Percentiles rank a stretch among this genome's conserved stretches.
Evolutionary conservation across 768 basidiomycete genomes (phyloP).

Genomic region (Butyriboletus loyo): DNA sequence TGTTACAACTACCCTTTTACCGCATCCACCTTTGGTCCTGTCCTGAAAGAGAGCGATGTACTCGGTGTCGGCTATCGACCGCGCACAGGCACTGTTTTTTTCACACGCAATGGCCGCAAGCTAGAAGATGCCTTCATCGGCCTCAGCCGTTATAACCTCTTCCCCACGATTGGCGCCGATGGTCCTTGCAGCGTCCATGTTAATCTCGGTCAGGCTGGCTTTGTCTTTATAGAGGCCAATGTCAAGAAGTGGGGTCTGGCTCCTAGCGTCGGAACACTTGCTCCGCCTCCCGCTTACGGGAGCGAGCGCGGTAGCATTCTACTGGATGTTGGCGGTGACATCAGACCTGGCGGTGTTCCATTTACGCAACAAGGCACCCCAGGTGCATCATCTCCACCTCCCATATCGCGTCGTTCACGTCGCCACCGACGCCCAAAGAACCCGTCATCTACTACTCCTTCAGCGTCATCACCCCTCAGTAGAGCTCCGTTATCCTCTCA

Average conservation of each 20-base stretch:
- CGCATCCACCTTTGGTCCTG: slow-evolving; percentile 74
- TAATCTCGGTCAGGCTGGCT: slow-evolving; percentile 96
- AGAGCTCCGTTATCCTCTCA: slow-evolving; percentile 42
- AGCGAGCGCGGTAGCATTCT: slow-evolving; percentile 95
- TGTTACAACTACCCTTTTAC: slow-evolving; percentile 97
- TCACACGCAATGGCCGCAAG: slow-evolving; percentile 96
- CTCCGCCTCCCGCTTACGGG: slow-evolving; percentile 97
- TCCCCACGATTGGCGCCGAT: slow-evolving; percentile 95
- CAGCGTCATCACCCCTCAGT: slow-evolving; percentile 67
- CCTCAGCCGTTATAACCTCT: slow-evolving; percentile 86
- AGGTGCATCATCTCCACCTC: slow-evolving; percentile 41
- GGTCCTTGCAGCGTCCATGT: slow-evolving; percentile 96
- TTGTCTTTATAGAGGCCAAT: slow-evolving; percentile 99
- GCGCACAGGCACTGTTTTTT: slow-evolving; percentile 97
- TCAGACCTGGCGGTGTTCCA: slow-evolving; percentile 37
- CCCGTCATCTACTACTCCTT: slow-evolving; percentile 33
- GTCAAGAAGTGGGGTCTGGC: slow-evolving; percentile 99
- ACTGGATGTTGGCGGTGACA: slow-evolving; percentile 70
- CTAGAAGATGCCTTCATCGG: slow-evolving; percentile 95
- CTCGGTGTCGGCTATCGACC: slow-evolving; percentile 95
- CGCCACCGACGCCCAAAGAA: slow-evolving; percentile 56
- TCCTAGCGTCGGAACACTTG: slow-evolving; percentile 94
- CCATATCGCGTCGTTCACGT: slow-evolving; percentile 54
- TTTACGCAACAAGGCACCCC: slow-evolving; percentile 44
- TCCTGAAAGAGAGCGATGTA: slow-evolving; percentile 90